Conservation (phyloP, 495 filamentous ascomycete species). For the Aspergillus kassunensis region DNA sequence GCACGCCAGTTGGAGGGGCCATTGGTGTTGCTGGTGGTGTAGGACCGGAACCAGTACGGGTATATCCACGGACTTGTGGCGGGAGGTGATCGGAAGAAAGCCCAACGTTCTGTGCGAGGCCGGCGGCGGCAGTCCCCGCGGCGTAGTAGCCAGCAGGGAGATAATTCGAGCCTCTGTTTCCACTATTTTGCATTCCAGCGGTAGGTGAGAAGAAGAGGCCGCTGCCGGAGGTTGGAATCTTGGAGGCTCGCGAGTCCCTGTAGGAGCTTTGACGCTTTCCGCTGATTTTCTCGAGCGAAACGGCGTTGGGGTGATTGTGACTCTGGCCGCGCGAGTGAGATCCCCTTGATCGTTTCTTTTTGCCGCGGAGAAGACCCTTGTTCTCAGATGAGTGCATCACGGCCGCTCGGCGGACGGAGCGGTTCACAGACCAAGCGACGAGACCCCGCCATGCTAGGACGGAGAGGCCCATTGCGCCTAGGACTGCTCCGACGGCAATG, state of each 20-base stretch:
- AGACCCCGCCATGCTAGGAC: conserved; percentile 85
- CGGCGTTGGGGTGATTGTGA: conserved; percentile 42
- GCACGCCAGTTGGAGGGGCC: conserved; percentile 34
- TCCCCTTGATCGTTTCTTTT: conserved; percentile 40
- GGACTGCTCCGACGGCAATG: conserved; percentile 83
- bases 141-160: conserved; percentile 93
- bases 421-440: conserved; percentile 88
- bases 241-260: conserved; percentile 42
- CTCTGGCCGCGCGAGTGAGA: conserved; percentile 8
- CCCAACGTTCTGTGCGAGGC: conserved; percentile 24
- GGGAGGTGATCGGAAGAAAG: conserved; percentile 14
- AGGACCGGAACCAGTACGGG: conserved; percentile 43
- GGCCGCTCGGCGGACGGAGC: conserved; percentile 76
- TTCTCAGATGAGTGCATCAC: conserved; percentile 65
- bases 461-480: conserved; percentile 74
- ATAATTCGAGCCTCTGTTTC: conserved; percentile 63
- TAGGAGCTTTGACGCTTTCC: conserved; percentile 34
- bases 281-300: conserved; percentile 54
- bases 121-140: conserved; percentile 54
- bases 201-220: conserved; percentile 95
- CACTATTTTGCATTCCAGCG: conserved; percentile 48
- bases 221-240: conserved; percentile 44
- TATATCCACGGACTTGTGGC: conserved; percentile 29
- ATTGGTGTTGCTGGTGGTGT: conserved; percentile 69
- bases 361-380: conserved; percentile 57